Base-by-base conservation (phyloP, 371 early-diverging fungal species). In the Batrachochytrium dendrobatidis region DNA sequence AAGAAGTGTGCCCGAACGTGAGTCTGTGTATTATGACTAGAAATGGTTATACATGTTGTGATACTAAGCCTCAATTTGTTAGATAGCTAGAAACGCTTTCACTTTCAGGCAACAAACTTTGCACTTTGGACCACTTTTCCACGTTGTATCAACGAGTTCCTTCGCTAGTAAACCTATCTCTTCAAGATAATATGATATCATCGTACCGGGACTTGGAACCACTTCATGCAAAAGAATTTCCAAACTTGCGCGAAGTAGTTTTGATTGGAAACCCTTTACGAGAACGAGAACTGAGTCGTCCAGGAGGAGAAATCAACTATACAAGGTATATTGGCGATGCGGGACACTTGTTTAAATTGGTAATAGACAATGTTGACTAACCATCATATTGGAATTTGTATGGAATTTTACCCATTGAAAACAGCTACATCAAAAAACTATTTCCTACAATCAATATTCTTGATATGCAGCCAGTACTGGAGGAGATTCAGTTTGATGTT, bases 401-500 rank as follows among this genome's bases (percentile, higher is more conserved):
- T 22, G n/a, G 28, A 46, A 15, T 58, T 33, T 57, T 31, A 26
- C 28, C 17, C 26, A n/a, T 39, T n/a, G n/a, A n/a, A n/a, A 12
- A 22, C 53, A 70, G 76, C 43, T 62, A 71, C 49, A 62, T 76
- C 44, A 72, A 70, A 56, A 57, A 57, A 29, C 66, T 81, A 2
- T 85, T 83, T 54, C 85, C 85, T 20, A 59, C 76, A 0, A 59
- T 85, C 26, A 60, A 65, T 4, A 18, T 83, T 6, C 61, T 85
- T 20, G 85, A 85, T 57, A 69, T 58, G 25, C 68, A 61, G n/a
- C 30, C 34, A 7, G 33, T 69, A 3, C 17, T 52, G 18, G 66
- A 48, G 1, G 69, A 69, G 8, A 62, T 69, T 24, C 43, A 34
- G 26, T 69, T 69, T 45, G 66, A 26, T 22, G 32, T 65, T 7